Evolutionary conservation across 331 rosid species (phyloP).

Genomic region (Telfairia occidentalis): DNA sequence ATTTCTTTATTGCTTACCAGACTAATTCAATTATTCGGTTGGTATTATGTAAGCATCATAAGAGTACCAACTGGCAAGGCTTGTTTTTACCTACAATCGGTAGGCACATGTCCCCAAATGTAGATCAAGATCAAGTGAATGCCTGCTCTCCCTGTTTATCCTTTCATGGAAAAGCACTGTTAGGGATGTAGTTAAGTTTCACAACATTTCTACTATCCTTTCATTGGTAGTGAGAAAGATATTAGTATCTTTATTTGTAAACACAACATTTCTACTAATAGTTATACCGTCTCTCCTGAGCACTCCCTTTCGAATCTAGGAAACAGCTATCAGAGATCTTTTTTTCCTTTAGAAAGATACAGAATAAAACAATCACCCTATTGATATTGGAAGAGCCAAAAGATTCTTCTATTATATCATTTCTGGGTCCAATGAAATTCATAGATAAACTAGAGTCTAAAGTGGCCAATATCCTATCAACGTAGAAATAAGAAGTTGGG

Average conservation of each 20-base stretch:
- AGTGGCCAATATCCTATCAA: background rate
- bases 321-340: too few relatives aligned
- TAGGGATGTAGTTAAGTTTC: background rate
- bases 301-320: too few relatives aligned
- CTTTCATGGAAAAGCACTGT: background rate
- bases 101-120: background rate
- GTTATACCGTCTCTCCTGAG: too few relatives aligned
- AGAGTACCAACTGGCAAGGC: background rate
- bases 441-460: too few relatives aligned
- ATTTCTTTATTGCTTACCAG: background rate
- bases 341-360: too few relatives aligned
- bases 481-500: background rate
- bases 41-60: background rate
- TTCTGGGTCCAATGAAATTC: too few relatives aligned
- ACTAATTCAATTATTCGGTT: background rate
- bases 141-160: background rate
- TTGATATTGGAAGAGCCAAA: too few relatives aligned
- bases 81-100: background rate
- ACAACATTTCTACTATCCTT: too few relatives aligned
- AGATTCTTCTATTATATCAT: too few relatives aligned
- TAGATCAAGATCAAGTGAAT: background rate
- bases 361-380: too few relatives aligned
- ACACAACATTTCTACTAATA: background rate
- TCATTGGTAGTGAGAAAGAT: background rate
- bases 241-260: background rate